Base-by-base conservation (phyloP, 2,329 filamentous ascomycete genomes). In the Diaporthe helianthi region DNA sequence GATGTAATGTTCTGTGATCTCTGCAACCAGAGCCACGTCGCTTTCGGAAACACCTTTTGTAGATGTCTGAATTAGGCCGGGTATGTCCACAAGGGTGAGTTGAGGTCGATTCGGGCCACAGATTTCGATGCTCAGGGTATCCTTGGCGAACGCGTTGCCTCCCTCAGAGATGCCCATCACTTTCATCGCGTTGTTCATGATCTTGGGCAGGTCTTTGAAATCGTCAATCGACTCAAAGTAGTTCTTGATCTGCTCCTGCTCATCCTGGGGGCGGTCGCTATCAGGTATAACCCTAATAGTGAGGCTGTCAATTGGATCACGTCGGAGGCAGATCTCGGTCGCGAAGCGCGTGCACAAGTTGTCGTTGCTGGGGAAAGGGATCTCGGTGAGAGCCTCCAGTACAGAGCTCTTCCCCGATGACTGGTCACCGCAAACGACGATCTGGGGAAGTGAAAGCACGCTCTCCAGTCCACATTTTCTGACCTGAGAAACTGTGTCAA, bases 321-420 rank as follows among this genome's bases (percentile, higher is more conserved):
- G 53, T 24, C 61, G 63, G n/a, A 66, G 61, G 26, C 68, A 47
- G 13, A 69, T 67, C 26, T 69, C 68, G 2, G 68, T 69, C 5
- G 68, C 68, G 15, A 69, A 69, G 3, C 68, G 68, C 8, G 68
- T 69, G 17, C 68, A 69, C 19, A 69, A 36, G 10, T 69, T 69
- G 29, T 69, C 68, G 1, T 46, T 29, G 10, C 68, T 10, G 1
- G 68, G 68, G 29, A 69, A 69, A 3, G 68, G 68, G 15, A 69
- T 69, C 46, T 69, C 68, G 2, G 68, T 69, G 2, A 69, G 46
- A 13, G 68, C 68, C 12, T 69, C 51, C 0, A 70, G 44, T 5
- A 68, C 58, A 2, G 69, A 71, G 17, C 69, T 68, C 66, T 70
- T 70, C 0, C 68, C 68, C 1, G 64, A 12, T 0, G 68, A 70